These are phyloP conservation scores for Solanum sejunctum DNA, from an alignment of 257 asterid genomes.

Conservation along the genomic window DNA sequence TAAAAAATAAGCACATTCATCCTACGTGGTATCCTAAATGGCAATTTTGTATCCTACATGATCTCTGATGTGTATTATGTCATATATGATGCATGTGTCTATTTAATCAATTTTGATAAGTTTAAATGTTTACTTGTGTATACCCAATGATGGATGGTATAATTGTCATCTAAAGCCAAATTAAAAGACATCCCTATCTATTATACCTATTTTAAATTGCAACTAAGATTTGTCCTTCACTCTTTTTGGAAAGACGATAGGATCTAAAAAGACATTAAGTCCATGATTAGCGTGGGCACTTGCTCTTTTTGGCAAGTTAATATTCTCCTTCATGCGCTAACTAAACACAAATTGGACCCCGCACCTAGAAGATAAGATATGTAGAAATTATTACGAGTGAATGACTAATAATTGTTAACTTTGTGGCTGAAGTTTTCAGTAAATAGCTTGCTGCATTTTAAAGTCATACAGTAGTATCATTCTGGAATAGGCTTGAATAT, in stretches of 20 bases:
- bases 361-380: background rate
- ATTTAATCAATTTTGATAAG: no score
- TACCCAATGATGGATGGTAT: no score
- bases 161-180: no score
- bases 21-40: no score
- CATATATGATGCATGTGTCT: no score
- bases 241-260: background rate
- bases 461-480: background rate
- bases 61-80: no score
- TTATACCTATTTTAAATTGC: background rate
- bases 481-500: background rate
- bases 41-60: no score
- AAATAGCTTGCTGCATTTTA: background rate
- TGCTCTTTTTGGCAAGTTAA: background rate
- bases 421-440: constrained; percentile 9
- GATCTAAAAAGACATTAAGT: background rate
- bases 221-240: background rate
- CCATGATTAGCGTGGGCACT: background rate
- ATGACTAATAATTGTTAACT: background rate
- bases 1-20: no score
- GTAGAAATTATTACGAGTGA: background rate
- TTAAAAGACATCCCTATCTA: no score
- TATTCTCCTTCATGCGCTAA: background rate
- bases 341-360: background rate
- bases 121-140: no score